A percentile compares a stretch with the other conserved stretches of the same genome.
phyloP scores from a whole-genome alignment of 352 stramenopile species.

The Globisporangium echinulatum region DNA sequence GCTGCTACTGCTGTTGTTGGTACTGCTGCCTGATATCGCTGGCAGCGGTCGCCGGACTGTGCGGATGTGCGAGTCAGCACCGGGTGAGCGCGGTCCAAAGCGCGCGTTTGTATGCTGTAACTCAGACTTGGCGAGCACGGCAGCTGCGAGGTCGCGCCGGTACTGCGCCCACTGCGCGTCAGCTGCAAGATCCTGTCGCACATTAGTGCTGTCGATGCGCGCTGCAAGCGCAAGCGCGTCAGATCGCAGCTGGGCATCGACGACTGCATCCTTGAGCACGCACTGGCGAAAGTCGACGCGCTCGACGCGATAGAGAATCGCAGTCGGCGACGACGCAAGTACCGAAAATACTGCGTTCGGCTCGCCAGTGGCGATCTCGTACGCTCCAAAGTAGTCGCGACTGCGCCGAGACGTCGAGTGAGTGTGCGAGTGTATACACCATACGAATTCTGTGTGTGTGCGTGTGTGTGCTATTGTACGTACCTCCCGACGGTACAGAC shows the following conservation, averaged over 20 bases:
- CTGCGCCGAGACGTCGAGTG: slow-evolving; percentile 10
- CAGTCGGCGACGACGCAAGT: slow-evolving; percentile 51
- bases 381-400: slow-evolving; percentile 59
- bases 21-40: neutral
- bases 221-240: slow-evolving; percentile 32
- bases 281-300: slow-evolving; percentile 64
- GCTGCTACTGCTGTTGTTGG: neutral
- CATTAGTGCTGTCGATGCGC: slow-evolving; percentile 31
- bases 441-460: no score
- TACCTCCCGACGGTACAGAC: slow-evolving; percentile 29
- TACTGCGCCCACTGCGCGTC: slow-evolving; percentile 49
- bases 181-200: slow-evolving; percentile 35
- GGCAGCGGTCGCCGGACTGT: slow-evolving; percentile 6
- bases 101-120: slow-evolving; percentile 25
- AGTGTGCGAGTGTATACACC: no score
- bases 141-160: slow-evolving; percentile 33
- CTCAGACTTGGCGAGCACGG: slow-evolving; percentile 29
- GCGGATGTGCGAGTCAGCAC: slow-evolving; percentile 7
- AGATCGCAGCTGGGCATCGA: slow-evolving; percentile 35
- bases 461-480: neutral
- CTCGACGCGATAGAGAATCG: slow-evolving; percentile 57
- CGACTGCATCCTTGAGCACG: slow-evolving; percentile 44
- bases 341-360: slow-evolving; percentile 43
- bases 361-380: slow-evolving; percentile 36
- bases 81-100: slow-evolving; percentile 31